Percentiles rank a stretch among this genome's conserved stretches.
These are phyloP conservation scores for Kwoniella shandongensis DNA, from an alignment of 768 basidiomycete species.

Conservation along the genomic window DNA sequence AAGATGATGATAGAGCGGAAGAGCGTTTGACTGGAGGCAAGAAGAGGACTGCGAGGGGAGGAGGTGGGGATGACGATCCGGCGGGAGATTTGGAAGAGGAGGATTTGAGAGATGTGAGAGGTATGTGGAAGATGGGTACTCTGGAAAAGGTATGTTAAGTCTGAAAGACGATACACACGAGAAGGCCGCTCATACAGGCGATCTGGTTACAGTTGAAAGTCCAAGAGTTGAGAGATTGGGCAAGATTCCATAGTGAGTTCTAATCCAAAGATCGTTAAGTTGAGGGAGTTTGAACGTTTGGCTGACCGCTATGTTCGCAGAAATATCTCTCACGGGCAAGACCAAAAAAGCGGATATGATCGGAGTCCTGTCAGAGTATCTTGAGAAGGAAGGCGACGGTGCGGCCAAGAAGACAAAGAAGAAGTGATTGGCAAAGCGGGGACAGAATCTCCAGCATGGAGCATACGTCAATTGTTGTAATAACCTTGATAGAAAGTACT, in stretches of 20 bases:
- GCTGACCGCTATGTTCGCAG: too few relatives aligned
- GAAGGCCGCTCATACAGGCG: not conserved
- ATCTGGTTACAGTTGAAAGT: slow-evolving; percentile 34
- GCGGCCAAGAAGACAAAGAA: slow-evolving; percentile 20
- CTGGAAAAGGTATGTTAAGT: slow-evolving; percentile 64
- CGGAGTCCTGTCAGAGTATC: slow-evolving; percentile 17
- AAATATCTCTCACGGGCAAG: slow-evolving; percentile 31
- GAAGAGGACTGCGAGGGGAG: slow-evolving; percentile 23
- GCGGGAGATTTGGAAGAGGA: slow-evolving; percentile 62
- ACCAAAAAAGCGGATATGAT: slow-evolving; percentile 46
- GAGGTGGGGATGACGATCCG: not conserved
- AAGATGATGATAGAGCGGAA: slow-evolving; percentile 66
- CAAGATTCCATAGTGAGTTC: slow-evolving; percentile 40
- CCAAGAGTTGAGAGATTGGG: slow-evolving; percentile 37
- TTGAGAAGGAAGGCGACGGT: slow-evolving; percentile 16
- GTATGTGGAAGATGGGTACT: slow-evolving; percentile 62
- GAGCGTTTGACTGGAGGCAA: slow-evolving; percentile 52
- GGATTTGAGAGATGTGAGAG: slow-evolving; percentile 72
- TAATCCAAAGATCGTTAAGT: not conserved
- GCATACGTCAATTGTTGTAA: too few relatives aligned
- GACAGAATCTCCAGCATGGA: too few relatives aligned
- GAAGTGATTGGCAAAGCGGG: too few relatives aligned
- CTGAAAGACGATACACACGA: not conserved
- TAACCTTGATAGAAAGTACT: too few relatives aligned
- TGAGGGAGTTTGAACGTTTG: too few relatives aligned